These are phyloP conservation scores for Halophytophthora batemanensis DNA, from an alignment of 352 stramenopile genomes.

Conservation along the genomic window DNA sequence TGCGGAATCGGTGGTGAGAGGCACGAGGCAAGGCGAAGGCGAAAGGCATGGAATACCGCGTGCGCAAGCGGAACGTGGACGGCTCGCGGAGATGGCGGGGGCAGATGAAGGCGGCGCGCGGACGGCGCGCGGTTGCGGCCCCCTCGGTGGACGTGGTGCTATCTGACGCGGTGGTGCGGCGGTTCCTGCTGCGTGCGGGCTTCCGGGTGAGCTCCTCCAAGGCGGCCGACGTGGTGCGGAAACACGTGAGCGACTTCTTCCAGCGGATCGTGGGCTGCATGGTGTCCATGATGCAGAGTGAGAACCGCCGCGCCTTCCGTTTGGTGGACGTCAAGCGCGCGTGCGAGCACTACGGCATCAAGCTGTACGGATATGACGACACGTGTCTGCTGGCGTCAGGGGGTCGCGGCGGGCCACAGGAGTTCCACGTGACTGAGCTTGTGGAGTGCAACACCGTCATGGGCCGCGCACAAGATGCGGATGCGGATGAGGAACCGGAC, in stretches of 20 bases:
- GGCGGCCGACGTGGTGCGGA: conserved; percentile 34
- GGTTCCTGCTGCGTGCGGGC: conserved; percentile 70
- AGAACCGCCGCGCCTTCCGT: conserved; percentile 37
- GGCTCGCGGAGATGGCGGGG: conserved; percentile 9
- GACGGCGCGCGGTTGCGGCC: background rate
- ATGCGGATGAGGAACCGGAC: conserved; percentile 58
- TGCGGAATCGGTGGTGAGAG: conserved; percentile 21
- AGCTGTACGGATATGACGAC: conserved; percentile 81
- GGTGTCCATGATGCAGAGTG: conserved; percentile 44
- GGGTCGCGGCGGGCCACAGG: conserved; percentile 19
- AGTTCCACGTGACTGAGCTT: conserved; percentile 70
- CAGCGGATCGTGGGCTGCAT: conserved; percentile 49
- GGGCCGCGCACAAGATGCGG: conserved; percentile 23
- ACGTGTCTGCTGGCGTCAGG: conserved; percentile 45
- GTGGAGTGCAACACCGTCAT: conserved; percentile 48
- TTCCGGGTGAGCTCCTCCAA: conserved; percentile 50
- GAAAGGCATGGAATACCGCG: conserved; percentile 44
- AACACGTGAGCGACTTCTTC: conserved; percentile 54
- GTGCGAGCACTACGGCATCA: conserved; percentile 61
- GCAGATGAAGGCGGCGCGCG: background rate
- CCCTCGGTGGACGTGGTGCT: conserved; percentile 30
- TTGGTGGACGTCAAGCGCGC: conserved; percentile 67
- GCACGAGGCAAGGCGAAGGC: conserved; percentile 6
- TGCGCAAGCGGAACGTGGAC: conserved; percentile 43
- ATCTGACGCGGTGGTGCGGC: conserved; percentile 45